phyloP scores from a whole-genome alignment of 371 early-diverging fungal genomes.

The Mucor velutinosus region DNA sequence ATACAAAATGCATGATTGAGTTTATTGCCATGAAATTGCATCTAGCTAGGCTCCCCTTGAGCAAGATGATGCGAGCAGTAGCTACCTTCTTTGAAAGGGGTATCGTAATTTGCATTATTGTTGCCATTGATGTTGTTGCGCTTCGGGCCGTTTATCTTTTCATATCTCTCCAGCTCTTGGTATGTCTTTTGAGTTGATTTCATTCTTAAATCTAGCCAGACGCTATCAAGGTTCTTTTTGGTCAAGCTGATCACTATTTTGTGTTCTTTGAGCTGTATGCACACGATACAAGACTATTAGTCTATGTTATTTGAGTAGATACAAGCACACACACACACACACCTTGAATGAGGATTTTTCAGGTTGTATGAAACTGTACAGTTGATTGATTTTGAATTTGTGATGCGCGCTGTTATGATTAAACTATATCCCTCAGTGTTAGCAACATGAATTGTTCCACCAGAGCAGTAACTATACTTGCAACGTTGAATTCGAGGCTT shows the following conservation, averaged over 20 bases:
- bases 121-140: not conserved
- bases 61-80: not conserved
- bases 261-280: conserved; percentile 6
- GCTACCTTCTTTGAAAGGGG: not conserved
- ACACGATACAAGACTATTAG: no score
- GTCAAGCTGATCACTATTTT: conserved; percentile 5
- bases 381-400: conserved; percentile 18
- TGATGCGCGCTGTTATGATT: conserved; percentile 10
- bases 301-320: not conserved
- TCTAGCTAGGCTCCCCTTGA: not conserved
- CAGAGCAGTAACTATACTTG: not conserved
- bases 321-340: not conserved
- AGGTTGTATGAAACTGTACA: conserved; percentile 1
- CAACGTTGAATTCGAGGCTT: conserved; percentile 15
- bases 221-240: not conserved
- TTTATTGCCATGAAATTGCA: not conserved
- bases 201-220: conserved; percentile 13
- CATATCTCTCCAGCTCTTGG: conserved; percentile 4
- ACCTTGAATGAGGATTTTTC: conserved; percentile 4
- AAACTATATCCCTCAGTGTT: not conserved
- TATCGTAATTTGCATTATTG: not conserved
- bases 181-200: conserved; percentile 11
- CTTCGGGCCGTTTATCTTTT: not conserved
- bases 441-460: not conserved
- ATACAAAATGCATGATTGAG: no score